phyloP scores from a whole-genome alignment of 2,329 filamentous ascomycete genomes.

The Drechslera avenae region DNA sequence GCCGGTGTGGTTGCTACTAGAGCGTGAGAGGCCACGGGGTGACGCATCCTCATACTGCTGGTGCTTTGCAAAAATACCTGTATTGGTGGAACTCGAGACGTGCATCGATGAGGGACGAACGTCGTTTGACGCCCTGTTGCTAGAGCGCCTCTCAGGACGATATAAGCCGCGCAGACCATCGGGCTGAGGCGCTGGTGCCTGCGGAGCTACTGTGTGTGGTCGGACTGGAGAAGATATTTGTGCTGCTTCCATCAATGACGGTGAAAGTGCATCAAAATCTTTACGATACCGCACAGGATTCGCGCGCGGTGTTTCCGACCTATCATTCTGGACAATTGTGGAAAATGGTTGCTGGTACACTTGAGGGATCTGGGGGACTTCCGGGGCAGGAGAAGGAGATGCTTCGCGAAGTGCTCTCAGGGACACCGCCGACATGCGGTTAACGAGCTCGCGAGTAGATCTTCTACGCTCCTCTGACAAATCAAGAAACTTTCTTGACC shows the following conservation, averaged over 20 bases:
- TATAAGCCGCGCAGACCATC: slow-evolving; percentile 32
- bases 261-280: slow-evolving; percentile 6
- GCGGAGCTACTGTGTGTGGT: slow-evolving; percentile 12
- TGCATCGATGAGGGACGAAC: slow-evolving; percentile 24
- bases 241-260: slow-evolving; percentile 19
- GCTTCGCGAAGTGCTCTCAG: slow-evolving; percentile 24
- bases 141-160: slow-evolving; percentile 13
- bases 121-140: slow-evolving; percentile 15
- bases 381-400: slow-evolving; percentile 18
- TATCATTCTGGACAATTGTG: slow-evolving; percentile 12
- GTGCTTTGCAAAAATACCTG: slow-evolving; percentile 7
- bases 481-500: slow-evolving; percentile 39
- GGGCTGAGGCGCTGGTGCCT: slow-evolving; percentile 20
- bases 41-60: slow-evolving; percentile 13
- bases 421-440: slow-evolving; percentile 40
- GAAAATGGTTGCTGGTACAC: slow-evolving; percentile 14
- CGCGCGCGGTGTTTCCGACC: slow-evolving; percentile 6
- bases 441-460: slow-evolving; percentile 37
- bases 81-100: slow-evolving; percentile 11
- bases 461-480: slow-evolving; percentile 30
- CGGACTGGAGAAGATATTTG: slow-evolving; percentile 13
- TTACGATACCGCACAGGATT: slow-evolving; percentile 13
- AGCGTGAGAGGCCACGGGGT: slow-evolving; percentile 19
- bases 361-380: slow-evolving; percentile 30
- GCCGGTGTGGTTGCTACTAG: slow-evolving; percentile 23